Evolutionary conservation across 768 basidiomycete genomes (phyloP).

Genomic region (Amanita exitialis): DNA sequence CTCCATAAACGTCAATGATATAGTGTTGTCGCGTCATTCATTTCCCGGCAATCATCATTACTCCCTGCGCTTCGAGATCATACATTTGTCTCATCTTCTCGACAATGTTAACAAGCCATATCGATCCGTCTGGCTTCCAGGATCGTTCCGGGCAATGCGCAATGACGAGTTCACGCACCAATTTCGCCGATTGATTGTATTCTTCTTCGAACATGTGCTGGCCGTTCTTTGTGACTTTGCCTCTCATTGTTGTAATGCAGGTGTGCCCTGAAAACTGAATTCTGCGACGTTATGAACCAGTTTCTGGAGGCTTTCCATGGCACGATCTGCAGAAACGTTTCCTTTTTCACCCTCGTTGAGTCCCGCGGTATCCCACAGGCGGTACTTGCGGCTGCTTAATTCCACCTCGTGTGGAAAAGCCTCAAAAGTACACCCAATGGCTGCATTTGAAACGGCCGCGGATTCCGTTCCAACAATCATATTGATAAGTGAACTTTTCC

Average conservation of each 20-base stretch:
- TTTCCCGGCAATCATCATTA: no score
- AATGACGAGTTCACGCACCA: slow-evolving; percentile 7
- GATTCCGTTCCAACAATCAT: slow-evolving; percentile 16
- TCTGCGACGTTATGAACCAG: slow-evolving; percentile 10
- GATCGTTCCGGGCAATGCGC: background rate
- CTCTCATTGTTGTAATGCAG: slow-evolving; percentile 16
- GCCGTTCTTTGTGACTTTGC: slow-evolving; percentile 11
- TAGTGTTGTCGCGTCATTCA: no score
- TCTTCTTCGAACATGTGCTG: slow-evolving; percentile 14
- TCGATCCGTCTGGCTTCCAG: slow-evolving; percentile 1
- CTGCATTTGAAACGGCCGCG: slow-evolving; percentile 17
- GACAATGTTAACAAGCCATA: background rate
- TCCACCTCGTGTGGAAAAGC: slow-evolving; percentile 16
- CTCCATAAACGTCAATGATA: no score
- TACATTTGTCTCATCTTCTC: slow-evolving; percentile 1
- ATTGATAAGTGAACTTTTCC: slow-evolving; percentile 25
- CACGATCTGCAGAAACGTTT: slow-evolving; percentile 18
- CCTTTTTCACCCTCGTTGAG: slow-evolving; percentile 23
- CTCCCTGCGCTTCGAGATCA: no score
- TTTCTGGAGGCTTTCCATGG: slow-evolving; percentile 15
- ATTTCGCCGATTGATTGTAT: slow-evolving; percentile 10
- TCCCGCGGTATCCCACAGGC: slow-evolving; percentile 22
- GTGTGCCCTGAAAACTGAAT: slow-evolving; percentile 25
- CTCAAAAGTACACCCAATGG: slow-evolving; percentile 22
- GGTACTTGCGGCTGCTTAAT: slow-evolving; percentile 14